Conservation (phyloP, 768 basidiomycete genomes). For the Pleurotus pulmonarius region DNA sequence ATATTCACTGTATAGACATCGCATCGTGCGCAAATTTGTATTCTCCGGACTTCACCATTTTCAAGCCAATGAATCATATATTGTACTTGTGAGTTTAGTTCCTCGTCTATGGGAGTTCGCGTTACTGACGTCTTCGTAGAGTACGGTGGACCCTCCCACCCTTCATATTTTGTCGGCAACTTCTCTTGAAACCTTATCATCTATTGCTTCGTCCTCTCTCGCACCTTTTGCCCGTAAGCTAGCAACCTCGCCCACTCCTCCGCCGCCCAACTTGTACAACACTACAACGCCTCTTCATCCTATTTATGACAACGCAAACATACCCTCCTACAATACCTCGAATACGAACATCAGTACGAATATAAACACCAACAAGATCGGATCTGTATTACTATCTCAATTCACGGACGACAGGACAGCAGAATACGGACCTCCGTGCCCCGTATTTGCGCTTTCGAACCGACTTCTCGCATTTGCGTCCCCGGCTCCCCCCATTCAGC, state of each 20-base stretch:
- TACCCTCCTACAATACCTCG: too few relatives aligned
- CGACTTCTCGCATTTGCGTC: slow-evolving; percentile 62
- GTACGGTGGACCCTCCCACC: slow-evolving; percentile 49
- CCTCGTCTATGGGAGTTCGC: slow-evolving; percentile 1
- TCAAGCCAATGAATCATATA: slow-evolving; percentile 42
- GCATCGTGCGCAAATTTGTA: slow-evolving; percentile 43
- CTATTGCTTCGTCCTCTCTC: slow-evolving; percentile 43
- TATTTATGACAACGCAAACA: slow-evolving; percentile 12
- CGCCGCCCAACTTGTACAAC: slow-evolving; percentile 14
- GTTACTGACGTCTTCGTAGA: slow-evolving; percentile 30
- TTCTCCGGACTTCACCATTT: slow-evolving; percentile 41
- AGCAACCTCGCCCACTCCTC: slow-evolving; percentile 5
- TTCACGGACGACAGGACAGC: neutral
- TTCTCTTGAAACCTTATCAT: slow-evolving; percentile 48
- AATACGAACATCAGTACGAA: slow-evolving; percentile 9
- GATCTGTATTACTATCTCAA: slow-evolving; percentile 32
- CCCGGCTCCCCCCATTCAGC: slow-evolving; percentile 12
- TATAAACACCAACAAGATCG: slow-evolving; percentile 13
- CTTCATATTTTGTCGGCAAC: slow-evolving; percentile 55
- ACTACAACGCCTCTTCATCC: slow-evolving; percentile 5
- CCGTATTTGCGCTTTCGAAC: slow-evolving; percentile 57
- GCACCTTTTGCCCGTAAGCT: slow-evolving; percentile 33
- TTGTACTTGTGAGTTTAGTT: slow-evolving; percentile 50
- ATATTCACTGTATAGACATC: slow-evolving; percentile 19
- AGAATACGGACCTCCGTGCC: slow-evolving; percentile 24